Percentiles rank a stretch among this genome's conserved stretches.
Conservation (phyloP, 2,329 filamentous ascomycete genomes). For the Fusarium ramigenum region DNA sequence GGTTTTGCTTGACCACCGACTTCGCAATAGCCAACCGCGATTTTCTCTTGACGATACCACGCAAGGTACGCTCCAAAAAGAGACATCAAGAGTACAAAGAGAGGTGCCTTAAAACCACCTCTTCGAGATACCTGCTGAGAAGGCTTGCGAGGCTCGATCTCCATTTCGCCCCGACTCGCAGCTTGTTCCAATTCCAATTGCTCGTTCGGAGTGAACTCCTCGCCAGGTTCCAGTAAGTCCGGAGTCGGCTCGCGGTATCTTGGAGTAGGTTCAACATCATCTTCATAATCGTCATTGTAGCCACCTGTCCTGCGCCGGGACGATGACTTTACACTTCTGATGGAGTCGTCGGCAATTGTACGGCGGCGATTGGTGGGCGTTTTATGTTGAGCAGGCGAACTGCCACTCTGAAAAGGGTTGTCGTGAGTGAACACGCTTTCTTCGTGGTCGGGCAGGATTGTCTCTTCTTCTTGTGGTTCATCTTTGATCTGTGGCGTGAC, state of each 20-base stretch:
- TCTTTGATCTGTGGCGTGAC: constrained; percentile 62
- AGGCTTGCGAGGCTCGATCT: constrained; percentile 55
- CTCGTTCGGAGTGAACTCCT: constrained; percentile 95
- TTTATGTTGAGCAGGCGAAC: constrained; percentile 68
- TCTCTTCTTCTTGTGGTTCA: constrained; percentile 58
- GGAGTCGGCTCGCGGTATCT: constrained; percentile 45
- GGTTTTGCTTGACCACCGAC: constrained; percentile 72
- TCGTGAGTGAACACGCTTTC: constrained; percentile 83
- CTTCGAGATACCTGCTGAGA: constrained; percentile 49
- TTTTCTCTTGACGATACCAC: constrained; percentile 94
- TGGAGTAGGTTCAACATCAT: constrained; percentile 45
- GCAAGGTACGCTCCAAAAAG: constrained; percentile 76
- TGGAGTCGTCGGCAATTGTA: constrained; percentile 55
- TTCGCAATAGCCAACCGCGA: constrained; percentile 95
- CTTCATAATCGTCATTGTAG: constrained; percentile 44
- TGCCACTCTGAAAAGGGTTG: constrained; percentile 90
- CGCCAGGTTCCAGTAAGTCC: constrained; percentile 71
- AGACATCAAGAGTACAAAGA: constrained; percentile 76
- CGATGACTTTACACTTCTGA: constrained; percentile 53
- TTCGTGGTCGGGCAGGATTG: constrained; percentile 47
- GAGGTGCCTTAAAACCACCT: constrained; percentile 67
- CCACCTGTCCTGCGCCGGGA: constrained; percentile 57
- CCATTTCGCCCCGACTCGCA: constrained; percentile 61
- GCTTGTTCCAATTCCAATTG: constrained; percentile 82
- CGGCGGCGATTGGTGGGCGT: constrained; percentile 60